A percentile compares a stretch with the other conserved stretches of the same genome.
phyloP scores from a whole-genome alignment of 495 filamentous ascomycete species.

The Aspergillus olivimuriae region DNA sequence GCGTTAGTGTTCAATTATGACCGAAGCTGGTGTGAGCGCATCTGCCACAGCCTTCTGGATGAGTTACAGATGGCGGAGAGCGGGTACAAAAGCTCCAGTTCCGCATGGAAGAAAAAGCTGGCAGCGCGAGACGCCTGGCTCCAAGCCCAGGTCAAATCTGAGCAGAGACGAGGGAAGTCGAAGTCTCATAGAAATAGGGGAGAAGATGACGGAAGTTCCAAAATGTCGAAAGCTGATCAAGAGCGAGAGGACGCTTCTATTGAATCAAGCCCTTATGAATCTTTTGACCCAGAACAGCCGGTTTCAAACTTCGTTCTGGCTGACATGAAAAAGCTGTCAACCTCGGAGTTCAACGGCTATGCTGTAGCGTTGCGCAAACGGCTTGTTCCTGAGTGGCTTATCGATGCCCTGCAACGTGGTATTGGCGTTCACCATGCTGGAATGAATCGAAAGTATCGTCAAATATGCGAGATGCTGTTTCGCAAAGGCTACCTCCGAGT shows the following conservation, averaged over 20 bases:
- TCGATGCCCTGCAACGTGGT: constrained; percentile 53
- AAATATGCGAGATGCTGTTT: constrained; percentile 54
- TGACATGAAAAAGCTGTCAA: constrained; percentile 45
- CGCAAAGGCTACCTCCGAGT: constrained; percentile 64
- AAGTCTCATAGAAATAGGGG: constrained; percentile 34
- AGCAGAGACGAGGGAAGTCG: constrained; percentile 26
- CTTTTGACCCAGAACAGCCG: constrained; percentile 60
- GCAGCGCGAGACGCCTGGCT: constrained; percentile 46
- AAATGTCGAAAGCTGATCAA: constrained; percentile 47
- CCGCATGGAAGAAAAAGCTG: constrained; percentile 54
- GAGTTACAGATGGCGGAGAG: constrained; percentile 48
- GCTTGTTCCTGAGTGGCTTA: constrained; percentile 39
- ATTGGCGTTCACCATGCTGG: constrained; percentile 74
- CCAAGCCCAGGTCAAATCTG: constrained; percentile 33
- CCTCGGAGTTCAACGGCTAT: constrained; percentile 47
- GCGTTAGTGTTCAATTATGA: constrained; percentile 76
- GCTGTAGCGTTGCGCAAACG: constrained; percentile 37
- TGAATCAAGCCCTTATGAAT: constrained; percentile 49
- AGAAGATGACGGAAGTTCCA: constrained; percentile 32
- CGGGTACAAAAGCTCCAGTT: constrained; percentile 47
- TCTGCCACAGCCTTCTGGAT: constrained; percentile 39
- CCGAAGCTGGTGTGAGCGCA: constrained; percentile 52
- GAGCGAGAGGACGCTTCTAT: constrained; percentile 44
- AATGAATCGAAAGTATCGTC: constrained; percentile 70
- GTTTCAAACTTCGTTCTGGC: constrained; percentile 59